phyloP scores from a whole-genome alignment of 2,329 filamentous ascomycete species.

The Sordariomycetes sp. region DNA sequence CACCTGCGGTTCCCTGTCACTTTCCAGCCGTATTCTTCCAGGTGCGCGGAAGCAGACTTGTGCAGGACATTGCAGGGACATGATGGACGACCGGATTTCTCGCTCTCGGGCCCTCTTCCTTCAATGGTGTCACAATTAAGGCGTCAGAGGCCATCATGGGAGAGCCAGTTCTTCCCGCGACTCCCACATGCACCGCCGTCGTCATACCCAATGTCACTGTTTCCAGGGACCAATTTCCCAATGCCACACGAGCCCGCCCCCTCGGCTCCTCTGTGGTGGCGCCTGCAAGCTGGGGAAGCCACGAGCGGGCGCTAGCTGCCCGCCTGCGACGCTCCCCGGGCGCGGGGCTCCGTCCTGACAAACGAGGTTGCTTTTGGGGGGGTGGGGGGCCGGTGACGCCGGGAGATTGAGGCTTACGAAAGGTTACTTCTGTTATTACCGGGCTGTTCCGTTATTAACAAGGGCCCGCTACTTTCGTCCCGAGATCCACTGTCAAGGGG shows the following conservation, averaged over 20 bases:
- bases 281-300: neutral
- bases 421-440: neutral
- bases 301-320: neutral
- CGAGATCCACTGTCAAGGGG: no score
- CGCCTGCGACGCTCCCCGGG: neutral
- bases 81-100: slow-evolving; percentile 1
- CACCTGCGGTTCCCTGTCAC: neutral
- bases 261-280: slow-evolving; percentile 4
- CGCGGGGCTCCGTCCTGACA: neutral
- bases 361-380: neutral
- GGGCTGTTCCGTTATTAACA: neutral
- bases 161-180: no score
- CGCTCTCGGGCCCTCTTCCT: no score
- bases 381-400: neutral
- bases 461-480: no score
- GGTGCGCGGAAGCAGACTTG: neutral
- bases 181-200: no score
- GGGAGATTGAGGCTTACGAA: neutral
- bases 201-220: neutral
- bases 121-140: no score
- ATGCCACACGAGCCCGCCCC: neutral
- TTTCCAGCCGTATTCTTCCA: slow-evolving; percentile 1
- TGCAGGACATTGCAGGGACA: slow-evolving; percentile 3
- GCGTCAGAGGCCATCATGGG: no score
- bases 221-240: neutral